Evolutionary conservation across 2,329 filamentous ascomycete species (phyloP).

Genomic region (Lasiodiplodia sp.): DNA sequence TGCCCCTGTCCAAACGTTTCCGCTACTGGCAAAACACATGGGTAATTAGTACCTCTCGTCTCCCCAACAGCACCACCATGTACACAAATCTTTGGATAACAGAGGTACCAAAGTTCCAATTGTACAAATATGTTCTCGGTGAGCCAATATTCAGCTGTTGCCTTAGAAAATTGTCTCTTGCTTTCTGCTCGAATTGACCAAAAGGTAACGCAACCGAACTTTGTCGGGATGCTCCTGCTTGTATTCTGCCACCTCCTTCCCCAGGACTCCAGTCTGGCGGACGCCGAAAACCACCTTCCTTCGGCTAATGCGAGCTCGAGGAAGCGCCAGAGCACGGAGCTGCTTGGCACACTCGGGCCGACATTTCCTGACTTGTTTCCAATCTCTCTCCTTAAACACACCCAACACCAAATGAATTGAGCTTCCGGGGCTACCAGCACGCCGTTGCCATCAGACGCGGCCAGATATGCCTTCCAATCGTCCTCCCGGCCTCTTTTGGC

Average conservation of each 20-base stretch:
- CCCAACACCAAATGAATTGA: background rate
- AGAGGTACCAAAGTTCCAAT: background rate
- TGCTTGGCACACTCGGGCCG: slow-evolving; percentile 4
- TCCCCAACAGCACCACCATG: background rate
- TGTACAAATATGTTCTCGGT: background rate
- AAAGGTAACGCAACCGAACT: background rate
- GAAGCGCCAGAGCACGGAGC: slow-evolving; percentile 6
- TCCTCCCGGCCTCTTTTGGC: background rate
- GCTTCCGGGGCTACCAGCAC: background rate
- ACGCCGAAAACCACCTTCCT: background rate
- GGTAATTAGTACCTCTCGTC: background rate
- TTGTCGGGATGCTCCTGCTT: background rate
- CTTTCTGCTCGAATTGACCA: background rate
- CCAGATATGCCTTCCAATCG: slow-evolving; percentile 11
- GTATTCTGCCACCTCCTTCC: background rate
- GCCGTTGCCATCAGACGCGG: background rate
- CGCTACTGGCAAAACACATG: background rate
- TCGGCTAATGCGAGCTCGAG: background rate
- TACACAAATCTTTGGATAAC: background rate
- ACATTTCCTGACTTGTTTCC: slow-evolving; percentile 1
- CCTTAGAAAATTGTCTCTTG: background rate
- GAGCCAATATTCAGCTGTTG: background rate
- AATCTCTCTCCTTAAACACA: slow-evolving; percentile 17
- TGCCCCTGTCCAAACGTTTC: background rate
- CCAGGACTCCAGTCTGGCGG: no score